These are phyloP conservation scores for Cyamopsis tetragonoloba DNA, from an alignment of 306 rosid species.

Conservation along the genomic window DNA sequence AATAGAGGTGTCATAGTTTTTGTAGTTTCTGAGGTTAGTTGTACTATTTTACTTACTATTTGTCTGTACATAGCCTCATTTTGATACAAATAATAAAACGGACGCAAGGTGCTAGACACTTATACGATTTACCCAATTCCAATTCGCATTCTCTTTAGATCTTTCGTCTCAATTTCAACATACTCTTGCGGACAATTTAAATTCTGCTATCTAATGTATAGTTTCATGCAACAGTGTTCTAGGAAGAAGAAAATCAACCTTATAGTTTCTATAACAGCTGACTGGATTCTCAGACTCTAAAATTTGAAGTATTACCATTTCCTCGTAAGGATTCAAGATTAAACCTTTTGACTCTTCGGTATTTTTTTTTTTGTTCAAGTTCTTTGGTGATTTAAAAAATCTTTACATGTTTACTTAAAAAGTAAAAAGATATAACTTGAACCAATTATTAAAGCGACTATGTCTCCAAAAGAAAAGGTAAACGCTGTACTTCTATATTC, in stretches of 20 bases:
- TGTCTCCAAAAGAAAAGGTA: not conserved
- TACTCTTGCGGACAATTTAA: not conserved
- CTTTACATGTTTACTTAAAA: not conserved
- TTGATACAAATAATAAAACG: constrained; percentile 8
- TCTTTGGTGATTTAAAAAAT: not conserved
- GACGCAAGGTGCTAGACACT: not conserved
- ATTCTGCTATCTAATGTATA: not conserved
- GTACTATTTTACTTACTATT: not conserved
- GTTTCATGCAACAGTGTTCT: not conserved
- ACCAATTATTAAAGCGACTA: not conserved
- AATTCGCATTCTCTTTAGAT: not conserved
- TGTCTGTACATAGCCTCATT: constrained; percentile 4
- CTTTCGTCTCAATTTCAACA: constrained; percentile 17
- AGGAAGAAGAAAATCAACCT: not conserved
- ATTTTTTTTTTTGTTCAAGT: too few species aligned
- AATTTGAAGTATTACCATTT: not conserved
- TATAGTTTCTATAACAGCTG: not conserved
- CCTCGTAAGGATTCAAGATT: not conserved
- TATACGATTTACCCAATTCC: not conserved
- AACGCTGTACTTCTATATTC: not conserved
- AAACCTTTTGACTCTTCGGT: not conserved
- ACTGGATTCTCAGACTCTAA: not conserved
- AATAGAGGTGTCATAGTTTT: not conserved
- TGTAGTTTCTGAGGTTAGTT: constrained; percentile 1
- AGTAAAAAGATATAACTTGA: not conserved